Percentiles rank a stretch among this genome's conserved stretches.
These are phyloP conservation scores for Alternaria infectoria DNA, from an alignment of 2,329 filamentous ascomycete genomes.

Conservation along the genomic window DNA sequence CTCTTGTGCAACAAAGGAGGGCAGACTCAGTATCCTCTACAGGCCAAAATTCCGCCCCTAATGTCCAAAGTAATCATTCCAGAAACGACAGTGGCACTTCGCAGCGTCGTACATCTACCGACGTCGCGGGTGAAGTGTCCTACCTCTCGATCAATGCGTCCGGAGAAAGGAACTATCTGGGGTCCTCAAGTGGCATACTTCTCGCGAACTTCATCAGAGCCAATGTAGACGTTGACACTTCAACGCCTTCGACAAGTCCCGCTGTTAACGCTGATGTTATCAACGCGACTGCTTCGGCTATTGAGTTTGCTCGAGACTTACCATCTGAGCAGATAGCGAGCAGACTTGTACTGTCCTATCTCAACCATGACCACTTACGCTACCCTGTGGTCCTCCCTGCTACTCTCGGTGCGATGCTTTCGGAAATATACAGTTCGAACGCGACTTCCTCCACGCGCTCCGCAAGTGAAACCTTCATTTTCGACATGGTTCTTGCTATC, in stretches of 20 bases:
- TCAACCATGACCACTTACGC: not conserved
- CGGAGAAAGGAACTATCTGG: not conserved
- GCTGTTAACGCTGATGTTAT: not conserved
- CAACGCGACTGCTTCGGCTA: not conserved
- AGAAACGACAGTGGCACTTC: not conserved
- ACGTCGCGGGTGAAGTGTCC: not conserved
- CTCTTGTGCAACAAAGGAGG: not conserved
- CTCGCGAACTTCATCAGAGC: not conserved
- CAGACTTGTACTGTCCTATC: not conserved
- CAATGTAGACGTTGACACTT: not conserved
- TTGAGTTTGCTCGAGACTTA: not conserved
- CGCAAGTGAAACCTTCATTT: not conserved
- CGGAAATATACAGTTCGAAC: not conserved
- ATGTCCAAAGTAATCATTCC: not conserved
- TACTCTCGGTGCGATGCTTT: not conserved
- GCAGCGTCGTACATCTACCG: not conserved
- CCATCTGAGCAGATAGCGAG: not conserved
- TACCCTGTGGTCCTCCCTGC: not conserved
- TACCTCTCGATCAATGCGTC: not conserved
- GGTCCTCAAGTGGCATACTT: not conserved
- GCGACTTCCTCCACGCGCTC: not conserved
- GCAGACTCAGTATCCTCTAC: not conserved
- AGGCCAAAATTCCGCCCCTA: not conserved
- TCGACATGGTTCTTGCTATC: not conserved
- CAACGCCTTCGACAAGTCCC: not conserved